phyloP scores from a whole-genome alignment of 257 asterid genomes.

The Nicotiana benthamiana region DNA sequence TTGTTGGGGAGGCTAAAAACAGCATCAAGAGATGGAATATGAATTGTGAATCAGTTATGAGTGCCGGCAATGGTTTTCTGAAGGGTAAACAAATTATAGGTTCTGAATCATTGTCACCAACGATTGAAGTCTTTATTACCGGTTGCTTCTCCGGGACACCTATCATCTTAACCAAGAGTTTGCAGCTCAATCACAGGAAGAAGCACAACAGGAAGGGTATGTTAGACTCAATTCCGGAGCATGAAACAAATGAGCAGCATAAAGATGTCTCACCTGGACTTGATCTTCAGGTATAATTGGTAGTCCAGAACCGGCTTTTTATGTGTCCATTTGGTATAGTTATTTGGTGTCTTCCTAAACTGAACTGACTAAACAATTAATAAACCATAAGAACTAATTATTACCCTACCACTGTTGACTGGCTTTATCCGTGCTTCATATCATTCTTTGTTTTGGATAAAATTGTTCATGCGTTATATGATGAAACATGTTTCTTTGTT shows the following conservation, averaged over 20 bases:
- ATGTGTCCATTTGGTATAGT: not conserved
- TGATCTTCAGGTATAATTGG: conserved; percentile 54
- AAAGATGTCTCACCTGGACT: conserved; percentile 39
- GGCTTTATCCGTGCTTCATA: not conserved
- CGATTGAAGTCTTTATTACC: conserved; percentile 81
- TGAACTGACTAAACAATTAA: not conserved
- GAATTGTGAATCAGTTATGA: conserved; percentile 61
- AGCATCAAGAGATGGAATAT: conserved; percentile 43
- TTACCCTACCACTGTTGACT: not conserved
- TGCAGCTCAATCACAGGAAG: conserved; percentile 57
- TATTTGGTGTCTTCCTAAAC: not conserved
- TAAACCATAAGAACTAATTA: not conserved
- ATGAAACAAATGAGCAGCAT: conserved; percentile 30
- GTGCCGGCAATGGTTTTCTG: conserved; percentile 48
- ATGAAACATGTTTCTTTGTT: conserved; percentile 12
- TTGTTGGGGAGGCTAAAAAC: conserved; percentile 35
- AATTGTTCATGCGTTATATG: conserved; percentile 30
- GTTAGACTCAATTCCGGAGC: conserved; percentile 67
- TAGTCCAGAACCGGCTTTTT: not conserved
- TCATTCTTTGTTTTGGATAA: not conserved
- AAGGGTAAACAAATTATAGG: conserved; percentile 53
- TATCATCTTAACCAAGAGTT: conserved; percentile 59
- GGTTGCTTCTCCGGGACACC: conserved; percentile 77
- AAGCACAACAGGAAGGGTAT: conserved; percentile 48
- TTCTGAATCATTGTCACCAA: conserved; percentile 44